A percentile compares a stretch with the other conserved stretches of the same genome.
Evolutionary conservation across 192 early-diverging fungal genomes (phyloP).

Genomic region (Coemansia reversa): DNA sequence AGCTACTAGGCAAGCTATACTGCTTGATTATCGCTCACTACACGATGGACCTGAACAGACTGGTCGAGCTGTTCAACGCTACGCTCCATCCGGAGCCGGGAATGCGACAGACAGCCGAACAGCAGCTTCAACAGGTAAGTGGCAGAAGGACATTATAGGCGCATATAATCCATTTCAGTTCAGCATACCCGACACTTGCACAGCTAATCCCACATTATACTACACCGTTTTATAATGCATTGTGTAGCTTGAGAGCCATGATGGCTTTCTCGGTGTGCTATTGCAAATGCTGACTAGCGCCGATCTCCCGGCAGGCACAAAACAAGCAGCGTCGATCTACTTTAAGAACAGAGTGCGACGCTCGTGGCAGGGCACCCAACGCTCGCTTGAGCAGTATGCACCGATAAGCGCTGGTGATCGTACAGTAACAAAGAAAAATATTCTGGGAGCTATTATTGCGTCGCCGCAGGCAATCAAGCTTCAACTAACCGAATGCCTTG

Average conservation of each 20-base stretch:
- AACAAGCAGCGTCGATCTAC: slow-evolving; percentile 68
- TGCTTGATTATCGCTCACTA: background rate
- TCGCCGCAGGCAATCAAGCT: slow-evolving; percentile 75
- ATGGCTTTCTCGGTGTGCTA: slow-evolving; percentile 48
- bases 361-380: slow-evolving; percentile 60
- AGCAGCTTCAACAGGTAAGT: slow-evolving; percentile 70
- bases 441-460: slow-evolving; percentile 72
- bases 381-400: slow-evolving; percentile 35
- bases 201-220: too few relatives aligned
- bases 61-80: slow-evolving; percentile 64
- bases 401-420: slow-evolving; percentile 71
- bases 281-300: slow-evolving; percentile 41
- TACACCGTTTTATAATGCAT: slow-evolving; percentile 9
- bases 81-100: slow-evolving; percentile 77
- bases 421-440: slow-evolving; percentile 64
- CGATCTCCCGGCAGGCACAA: slow-evolving; percentile 37
- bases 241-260: slow-evolving; percentile 50
- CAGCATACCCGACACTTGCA: too few relatives aligned
- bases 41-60: slow-evolving; percentile 36
- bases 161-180: background rate
- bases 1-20: too few relatives aligned
- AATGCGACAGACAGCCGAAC: slow-evolving; percentile 80
- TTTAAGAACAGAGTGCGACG: slow-evolving; percentile 83
- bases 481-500: slow-evolving; percentile 77
- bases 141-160: slow-evolving; percentile 1